Evolutionary conservation across 345 rosid species (phyloP).

Genomic region (Pistacia integerrima): DNA sequence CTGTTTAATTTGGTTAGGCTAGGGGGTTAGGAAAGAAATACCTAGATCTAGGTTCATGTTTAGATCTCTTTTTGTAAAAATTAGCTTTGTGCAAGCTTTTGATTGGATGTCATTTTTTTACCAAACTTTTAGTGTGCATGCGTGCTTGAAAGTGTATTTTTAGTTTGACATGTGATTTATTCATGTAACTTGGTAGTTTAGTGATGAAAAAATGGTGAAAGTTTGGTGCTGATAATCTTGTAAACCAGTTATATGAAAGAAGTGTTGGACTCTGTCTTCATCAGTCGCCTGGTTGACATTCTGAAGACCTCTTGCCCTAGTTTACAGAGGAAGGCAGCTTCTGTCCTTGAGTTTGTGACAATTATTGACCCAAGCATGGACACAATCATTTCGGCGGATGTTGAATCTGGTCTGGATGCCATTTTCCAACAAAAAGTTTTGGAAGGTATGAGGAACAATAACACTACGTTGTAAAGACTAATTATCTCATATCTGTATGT

Average conservation of each 20-base stretch:
- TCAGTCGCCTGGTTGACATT: conserved; percentile 59
- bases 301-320: conserved; percentile 54
- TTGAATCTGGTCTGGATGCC: conserved; percentile 59
- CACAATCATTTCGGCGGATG: conserved; percentile 41
- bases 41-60: no score
- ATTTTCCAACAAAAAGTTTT: conserved; percentile 60
- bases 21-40: no score
- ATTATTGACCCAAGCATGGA: conserved; percentile 46
- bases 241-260: conserved; percentile 44
- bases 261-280: conserved; percentile 50
- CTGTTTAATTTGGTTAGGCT: no score
- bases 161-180: neutral
- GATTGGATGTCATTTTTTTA: neutral
- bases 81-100: neutral
- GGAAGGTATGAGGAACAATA: conserved; percentile 44
- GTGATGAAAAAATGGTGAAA: neutral
- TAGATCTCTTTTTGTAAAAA: no score
- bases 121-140: neutral
- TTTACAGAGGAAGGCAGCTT: conserved; percentile 70
- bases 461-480: neutral
- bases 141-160: neutral
- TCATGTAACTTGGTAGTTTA: neutral
- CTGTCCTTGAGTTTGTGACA: conserved; percentile 63
- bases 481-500: neutral
- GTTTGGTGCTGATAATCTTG: conserved; percentile 24